phyloP scores from a whole-genome alignment of 352 stramenopile species.

The Phytophthora tubulina region DNA sequence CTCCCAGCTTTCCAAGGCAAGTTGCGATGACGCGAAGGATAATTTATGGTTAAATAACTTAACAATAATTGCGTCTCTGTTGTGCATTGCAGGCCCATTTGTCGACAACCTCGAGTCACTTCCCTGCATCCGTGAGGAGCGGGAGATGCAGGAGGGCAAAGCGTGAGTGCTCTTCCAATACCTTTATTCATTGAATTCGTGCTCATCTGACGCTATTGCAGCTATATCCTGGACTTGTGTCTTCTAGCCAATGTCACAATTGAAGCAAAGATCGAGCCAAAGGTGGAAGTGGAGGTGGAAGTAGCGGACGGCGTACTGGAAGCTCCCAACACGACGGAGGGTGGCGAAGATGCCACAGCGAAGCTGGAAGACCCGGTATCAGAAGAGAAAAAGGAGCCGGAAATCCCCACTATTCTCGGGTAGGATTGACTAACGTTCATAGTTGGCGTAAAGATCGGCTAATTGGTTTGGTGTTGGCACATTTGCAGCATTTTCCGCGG shows the following conservation, averaged over 20 bases:
- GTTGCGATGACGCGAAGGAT: background rate
- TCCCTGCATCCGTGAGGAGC: constrained; percentile 56
- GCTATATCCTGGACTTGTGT: constrained; percentile 70
- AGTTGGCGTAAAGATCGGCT: constrained; percentile 4
- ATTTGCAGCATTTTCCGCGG: constrained; percentile 73
- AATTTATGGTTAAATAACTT: constrained; percentile 13
- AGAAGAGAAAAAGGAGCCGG: constrained; percentile 27
- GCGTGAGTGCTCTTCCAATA: constrained; percentile 39
- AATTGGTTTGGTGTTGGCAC: constrained; percentile 10
- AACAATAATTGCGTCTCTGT: background rate
- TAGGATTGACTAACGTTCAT: constrained; percentile 20
- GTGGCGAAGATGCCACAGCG: constrained; percentile 8
- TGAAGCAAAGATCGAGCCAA: constrained; percentile 36
- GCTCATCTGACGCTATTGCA: constrained; percentile 29
- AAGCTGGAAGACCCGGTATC: constrained; percentile 25
- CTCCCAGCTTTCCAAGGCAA: constrained; percentile 52
- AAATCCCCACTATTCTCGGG: constrained; percentile 64
- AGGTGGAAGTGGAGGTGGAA: constrained; percentile 42
- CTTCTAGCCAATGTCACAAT: constrained; percentile 72
- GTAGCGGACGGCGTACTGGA: constrained; percentile 18
- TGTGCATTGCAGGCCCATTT: constrained; percentile 48
- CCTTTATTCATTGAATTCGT: background rate
- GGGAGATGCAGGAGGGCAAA: constrained; percentile 52
- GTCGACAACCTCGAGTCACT: constrained; percentile 39
- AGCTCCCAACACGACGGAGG: constrained; percentile 13